Evolutionary conservation across 257 asterid species (phyloP).

Genomic region (Petunia axillaris): DNA sequence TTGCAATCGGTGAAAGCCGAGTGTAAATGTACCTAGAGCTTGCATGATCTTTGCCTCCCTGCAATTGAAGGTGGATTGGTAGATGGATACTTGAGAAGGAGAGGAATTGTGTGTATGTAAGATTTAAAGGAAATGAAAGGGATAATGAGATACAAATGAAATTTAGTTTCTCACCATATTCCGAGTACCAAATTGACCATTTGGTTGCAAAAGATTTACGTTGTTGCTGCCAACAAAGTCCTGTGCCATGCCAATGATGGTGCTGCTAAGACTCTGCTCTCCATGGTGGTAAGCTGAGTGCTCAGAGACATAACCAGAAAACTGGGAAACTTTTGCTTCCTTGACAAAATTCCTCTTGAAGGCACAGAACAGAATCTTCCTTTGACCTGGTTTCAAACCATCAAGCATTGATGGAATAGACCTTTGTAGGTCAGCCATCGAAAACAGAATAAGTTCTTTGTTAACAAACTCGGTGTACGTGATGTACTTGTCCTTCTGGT

Average conservation of each 20-base stretch:
- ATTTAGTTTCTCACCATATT: conserved; percentile 58
- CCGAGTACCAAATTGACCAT: conserved; percentile 97
- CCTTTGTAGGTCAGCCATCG: conserved; percentile 94
- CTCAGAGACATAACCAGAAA: conserved; percentile 96
- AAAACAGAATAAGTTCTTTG: conserved; percentile 91
- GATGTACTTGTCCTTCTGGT: conserved; percentile 65
- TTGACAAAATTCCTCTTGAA: conserved; percentile 83
- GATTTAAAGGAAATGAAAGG: not conserved
- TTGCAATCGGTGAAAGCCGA: conserved; percentile 64
- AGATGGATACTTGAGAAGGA: not conserved
- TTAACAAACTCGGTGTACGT: conserved; percentile 89
- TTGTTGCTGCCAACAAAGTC: conserved; percentile 93
- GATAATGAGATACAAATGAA: not conserved
- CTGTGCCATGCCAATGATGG: conserved; percentile 99
- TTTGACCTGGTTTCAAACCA: conserved; percentile 97
- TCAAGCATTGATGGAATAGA: conserved; percentile 99
- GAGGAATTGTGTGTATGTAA: not conserved
- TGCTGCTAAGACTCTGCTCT: conserved; percentile 89
- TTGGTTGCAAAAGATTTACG: conserved; percentile 83
- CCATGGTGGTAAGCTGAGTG: conserved; percentile 99
- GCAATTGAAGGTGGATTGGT: conserved; percentile 28
- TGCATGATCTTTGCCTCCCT: conserved; percentile 99
- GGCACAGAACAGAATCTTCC: conserved; percentile 91
- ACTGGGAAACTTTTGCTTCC: conserved; percentile 94
- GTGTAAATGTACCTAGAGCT: conserved; percentile 89